Conservation (phyloP, 2,329 filamentous ascomycete genomes). For the Myriosclerotinia duriaeana region DNA sequence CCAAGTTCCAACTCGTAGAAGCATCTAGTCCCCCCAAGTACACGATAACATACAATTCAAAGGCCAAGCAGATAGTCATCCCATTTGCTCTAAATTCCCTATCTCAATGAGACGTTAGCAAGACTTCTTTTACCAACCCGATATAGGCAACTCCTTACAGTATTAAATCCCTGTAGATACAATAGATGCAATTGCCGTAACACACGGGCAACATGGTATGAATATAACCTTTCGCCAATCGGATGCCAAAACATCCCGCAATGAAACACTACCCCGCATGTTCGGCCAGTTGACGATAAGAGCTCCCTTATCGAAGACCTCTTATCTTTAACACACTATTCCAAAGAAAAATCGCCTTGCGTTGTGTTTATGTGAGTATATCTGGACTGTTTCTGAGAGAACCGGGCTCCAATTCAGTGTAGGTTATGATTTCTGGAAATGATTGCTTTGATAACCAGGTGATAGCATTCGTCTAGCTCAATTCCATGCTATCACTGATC, state of each 20-base stretch:
- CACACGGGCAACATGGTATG: neutral
- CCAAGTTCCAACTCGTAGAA: neutral
- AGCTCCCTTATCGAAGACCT: neutral
- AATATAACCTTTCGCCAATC: neutral
- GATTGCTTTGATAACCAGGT: no score
- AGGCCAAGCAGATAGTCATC: neutral
- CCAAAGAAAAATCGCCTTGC: neutral
- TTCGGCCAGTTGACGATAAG: slow-evolving; percentile 1
- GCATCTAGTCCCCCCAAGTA: neutral
- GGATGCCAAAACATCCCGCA: neutral
- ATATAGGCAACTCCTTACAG: slow-evolving; percentile 7
- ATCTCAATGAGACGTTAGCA: neutral
- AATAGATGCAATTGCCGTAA: slow-evolving; percentile 4
- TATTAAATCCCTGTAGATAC: neutral
- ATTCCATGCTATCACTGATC: no score
- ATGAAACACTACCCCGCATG: slow-evolving; percentile 3
- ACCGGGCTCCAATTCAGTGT: no score
- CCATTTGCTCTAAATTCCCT: neutral
- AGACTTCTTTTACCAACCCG: neutral
- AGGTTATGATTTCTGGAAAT: no score
- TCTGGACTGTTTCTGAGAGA: neutral
- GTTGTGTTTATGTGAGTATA: neutral
- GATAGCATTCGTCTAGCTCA: no score
- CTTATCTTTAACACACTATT: neutral
- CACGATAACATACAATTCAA: slow-evolving; percentile 3